A percentile compares a stretch with the other conserved stretches of the same genome.
phyloP scores from a whole-genome alignment of 306 rosid genomes.

The Quercus engelmannii region DNA sequence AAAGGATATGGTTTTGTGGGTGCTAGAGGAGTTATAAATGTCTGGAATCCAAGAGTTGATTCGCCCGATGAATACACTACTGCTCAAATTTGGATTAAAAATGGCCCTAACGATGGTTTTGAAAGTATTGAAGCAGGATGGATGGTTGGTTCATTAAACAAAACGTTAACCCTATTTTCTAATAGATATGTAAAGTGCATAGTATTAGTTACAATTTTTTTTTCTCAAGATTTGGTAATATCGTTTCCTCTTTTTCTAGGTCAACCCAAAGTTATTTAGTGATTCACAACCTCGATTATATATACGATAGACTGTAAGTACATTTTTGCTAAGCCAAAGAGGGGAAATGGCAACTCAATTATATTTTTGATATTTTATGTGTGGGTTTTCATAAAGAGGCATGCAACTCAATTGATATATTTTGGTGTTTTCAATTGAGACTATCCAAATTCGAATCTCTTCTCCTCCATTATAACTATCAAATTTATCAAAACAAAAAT shows the following conservation, averaged over 20 bases:
- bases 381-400: no score
- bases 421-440: no score
- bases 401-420: no score
- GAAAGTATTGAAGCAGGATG: slow-evolving; percentile 71
- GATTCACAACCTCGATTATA: slow-evolving; percentile 37
- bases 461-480: no score
- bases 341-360: background rate
- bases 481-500: no score
- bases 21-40: slow-evolving; percentile 49
- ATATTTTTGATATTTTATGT: no score
- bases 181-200: background rate
- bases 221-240: background rate
- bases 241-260: slow-evolving; percentile 22
- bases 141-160: slow-evolving; percentile 29
- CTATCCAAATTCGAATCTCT: no score
- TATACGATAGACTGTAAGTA: slow-evolving; percentile 58
- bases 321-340: background rate
- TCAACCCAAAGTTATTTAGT: slow-evolving; percentile 56
- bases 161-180: background rate
- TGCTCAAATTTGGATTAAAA: slow-evolving; percentile 54
- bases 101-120: slow-evolving; percentile 28
- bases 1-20: slow-evolving; percentile 46
- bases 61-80: slow-evolving; percentile 47
- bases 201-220: background rate
- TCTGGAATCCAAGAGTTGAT: slow-evolving; percentile 57